Conservation (phyloP, 2,329 filamentous ascomycete genomes). For the Sporothrix brasiliensis region DNA sequence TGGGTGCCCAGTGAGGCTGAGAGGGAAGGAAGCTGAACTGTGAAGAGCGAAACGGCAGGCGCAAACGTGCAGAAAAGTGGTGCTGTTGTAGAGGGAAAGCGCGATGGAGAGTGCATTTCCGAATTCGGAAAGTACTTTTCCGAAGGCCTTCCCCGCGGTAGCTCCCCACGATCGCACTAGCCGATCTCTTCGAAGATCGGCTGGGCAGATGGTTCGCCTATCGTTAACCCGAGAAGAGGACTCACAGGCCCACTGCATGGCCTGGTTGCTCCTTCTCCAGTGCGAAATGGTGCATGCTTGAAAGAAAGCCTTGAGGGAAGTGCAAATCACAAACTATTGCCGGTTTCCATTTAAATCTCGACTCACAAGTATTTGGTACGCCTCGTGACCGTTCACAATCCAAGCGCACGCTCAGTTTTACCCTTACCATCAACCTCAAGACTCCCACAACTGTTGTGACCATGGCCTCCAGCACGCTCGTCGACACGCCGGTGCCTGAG, state of each 20-base stretch:
- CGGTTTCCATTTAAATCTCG: background rate
- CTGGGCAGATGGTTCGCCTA: background rate
- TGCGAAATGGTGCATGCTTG: background rate
- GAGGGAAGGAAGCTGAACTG: background rate
- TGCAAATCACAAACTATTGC: background rate
- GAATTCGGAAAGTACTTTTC: conserved; percentile 20
- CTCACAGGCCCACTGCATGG: too few relatives aligned
- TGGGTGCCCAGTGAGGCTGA: background rate
- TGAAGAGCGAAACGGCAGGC: background rate
- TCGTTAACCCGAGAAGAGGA: background rate
- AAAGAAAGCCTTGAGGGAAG: background rate
- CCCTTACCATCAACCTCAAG: background rate
- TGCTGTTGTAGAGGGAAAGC: background rate
- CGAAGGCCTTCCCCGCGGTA: background rate
- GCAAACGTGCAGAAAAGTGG: conserved; percentile 13
- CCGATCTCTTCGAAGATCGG: background rate
- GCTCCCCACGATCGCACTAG: conserved; percentile 15
- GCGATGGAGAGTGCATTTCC: background rate
- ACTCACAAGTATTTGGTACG: background rate
- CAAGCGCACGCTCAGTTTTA: background rate
- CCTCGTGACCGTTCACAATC: background rate
- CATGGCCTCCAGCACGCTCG: background rate
- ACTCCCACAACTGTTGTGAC: background rate
- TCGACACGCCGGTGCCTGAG: conserved; percentile 43
- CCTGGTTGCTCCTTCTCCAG: too few relatives aligned